phyloP scores from a whole-genome alignment of 352 stramenopile species.

The Ophiocytium majus region DNA sequence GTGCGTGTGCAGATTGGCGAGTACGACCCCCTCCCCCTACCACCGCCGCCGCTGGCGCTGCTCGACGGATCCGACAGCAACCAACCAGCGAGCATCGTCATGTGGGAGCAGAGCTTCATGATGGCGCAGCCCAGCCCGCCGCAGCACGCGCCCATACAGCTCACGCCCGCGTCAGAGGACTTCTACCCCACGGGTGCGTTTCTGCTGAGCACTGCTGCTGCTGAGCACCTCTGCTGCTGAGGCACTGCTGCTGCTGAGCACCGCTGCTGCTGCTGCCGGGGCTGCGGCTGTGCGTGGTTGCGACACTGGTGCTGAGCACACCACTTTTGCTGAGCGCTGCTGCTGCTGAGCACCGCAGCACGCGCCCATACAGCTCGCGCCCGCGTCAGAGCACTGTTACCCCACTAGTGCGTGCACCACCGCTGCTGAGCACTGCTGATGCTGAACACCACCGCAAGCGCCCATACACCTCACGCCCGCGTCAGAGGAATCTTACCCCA shows the following conservation, averaged over 20 bases:
- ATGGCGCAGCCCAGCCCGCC: constrained; percentile 33
- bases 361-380: neutral
- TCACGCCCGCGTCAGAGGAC: constrained; percentile 10
- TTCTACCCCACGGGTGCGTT: constrained; percentile 4
- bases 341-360: too few relatives aligned
- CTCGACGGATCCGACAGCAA: constrained; percentile 25
- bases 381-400: neutral
- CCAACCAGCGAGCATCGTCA: constrained; percentile 35
- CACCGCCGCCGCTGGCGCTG: neutral
- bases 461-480: neutral
- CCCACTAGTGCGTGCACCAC: neutral
- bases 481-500: constrained; percentile 10
- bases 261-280: too few relatives aligned
- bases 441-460: too few relatives aligned
- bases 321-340: too few relatives aligned
- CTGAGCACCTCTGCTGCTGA: too few relatives aligned
- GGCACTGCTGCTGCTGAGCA: too few relatives aligned
- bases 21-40: constrained; percentile 9
- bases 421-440: too few relatives aligned
- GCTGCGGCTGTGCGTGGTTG: too few relatives aligned
- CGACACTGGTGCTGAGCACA: too few relatives aligned
- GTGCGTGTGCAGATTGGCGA: constrained; percentile 9
- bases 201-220: too few relatives aligned
- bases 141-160: constrained; percentile 6
- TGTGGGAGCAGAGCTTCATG: constrained; percentile 53